These are phyloP conservation scores for Williopsis jadinii DNA, from an alignment of 1,139 yeast species.

Conservation along the genomic window DNA sequence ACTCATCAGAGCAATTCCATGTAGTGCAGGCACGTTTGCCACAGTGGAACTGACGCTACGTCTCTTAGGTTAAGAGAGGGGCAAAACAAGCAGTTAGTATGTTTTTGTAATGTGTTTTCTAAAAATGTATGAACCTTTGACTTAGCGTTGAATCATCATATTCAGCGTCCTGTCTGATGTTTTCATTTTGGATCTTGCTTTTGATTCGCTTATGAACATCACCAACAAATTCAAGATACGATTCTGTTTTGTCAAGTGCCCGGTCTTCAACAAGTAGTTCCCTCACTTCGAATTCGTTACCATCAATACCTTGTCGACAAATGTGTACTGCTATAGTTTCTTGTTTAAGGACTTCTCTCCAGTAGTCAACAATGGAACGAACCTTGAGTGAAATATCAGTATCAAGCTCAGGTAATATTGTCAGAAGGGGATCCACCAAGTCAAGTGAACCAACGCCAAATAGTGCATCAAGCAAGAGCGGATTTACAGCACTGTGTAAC, in stretches of 20 bases:
- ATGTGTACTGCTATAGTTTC: conserved; percentile 46
- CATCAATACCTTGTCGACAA: conserved; percentile 62
- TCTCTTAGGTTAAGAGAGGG: conserved; percentile 30
- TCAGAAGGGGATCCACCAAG: conserved; percentile 35
- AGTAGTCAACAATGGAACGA: conserved; percentile 51
- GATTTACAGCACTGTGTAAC: conserved; percentile 67
- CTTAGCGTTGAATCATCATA: conserved; percentile 24
- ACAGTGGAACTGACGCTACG: conserved; percentile 85
- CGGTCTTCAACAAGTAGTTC: conserved; percentile 72
- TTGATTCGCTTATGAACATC: conserved; percentile 55
- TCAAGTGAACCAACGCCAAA: conserved; percentile 50
- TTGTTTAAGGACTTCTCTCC: conserved; percentile 35
- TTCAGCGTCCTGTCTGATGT: conserved; percentile 19
- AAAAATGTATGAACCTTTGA: conserved; percentile 24
- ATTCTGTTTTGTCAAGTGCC: conserved; percentile 41
- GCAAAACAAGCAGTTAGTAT: too few relatives aligned
- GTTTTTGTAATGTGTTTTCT: background rate
- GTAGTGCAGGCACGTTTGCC: conserved; percentile 91
- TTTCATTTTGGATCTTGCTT: conserved; percentile 40
- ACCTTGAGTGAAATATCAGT: conserved; percentile 69
- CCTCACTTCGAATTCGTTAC: conserved; percentile 47
- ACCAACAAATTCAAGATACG: conserved; percentile 54
- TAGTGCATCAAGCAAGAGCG: conserved; percentile 61
- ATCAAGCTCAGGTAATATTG: conserved; percentile 63
- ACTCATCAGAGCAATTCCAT: conserved; percentile 91